These are phyloP conservation scores for Fraxinus floribunda DNA, from an alignment of 305 asterid genomes.

Conservation along the genomic window DNA sequence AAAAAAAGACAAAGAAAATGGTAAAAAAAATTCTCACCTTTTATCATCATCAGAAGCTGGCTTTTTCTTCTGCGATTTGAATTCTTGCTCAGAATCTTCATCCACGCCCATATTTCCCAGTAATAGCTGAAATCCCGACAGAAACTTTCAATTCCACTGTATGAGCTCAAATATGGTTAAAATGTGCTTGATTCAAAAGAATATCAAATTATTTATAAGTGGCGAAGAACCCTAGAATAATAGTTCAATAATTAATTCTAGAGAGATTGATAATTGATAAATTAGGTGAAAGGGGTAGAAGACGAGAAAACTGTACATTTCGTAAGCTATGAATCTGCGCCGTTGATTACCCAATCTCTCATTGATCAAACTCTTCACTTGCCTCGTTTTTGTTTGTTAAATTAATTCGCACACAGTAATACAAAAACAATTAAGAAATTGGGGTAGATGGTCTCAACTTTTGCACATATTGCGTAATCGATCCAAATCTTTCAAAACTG, in stretches of 20 bases:
- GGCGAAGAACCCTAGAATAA: background rate
- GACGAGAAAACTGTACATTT: background rate
- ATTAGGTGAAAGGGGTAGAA: background rate
- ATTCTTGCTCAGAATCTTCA: conserved; percentile 49
- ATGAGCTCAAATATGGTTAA: background rate
- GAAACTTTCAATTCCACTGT: background rate
- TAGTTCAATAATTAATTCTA: background rate
- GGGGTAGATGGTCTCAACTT: too few species aligned
- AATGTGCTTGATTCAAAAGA: background rate
- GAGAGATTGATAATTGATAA: background rate
- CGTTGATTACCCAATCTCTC: background rate
- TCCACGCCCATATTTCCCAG: conserved; percentile 49
- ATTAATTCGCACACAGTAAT: too few species aligned
- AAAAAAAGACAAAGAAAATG: background rate
- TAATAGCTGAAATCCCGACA: conserved; percentile 6
- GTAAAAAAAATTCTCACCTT: conserved; percentile 40
- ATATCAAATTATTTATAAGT: background rate
- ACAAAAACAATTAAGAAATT: too few species aligned
- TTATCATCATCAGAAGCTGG: conserved; percentile 68
- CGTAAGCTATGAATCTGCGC: background rate
- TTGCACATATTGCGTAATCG: background rate
- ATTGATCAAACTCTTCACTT: background rate
- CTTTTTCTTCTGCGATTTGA: conserved; percentile 55
- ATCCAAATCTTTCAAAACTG: background rate
- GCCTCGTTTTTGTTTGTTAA: background rate